Base-by-base conservation (phyloP, 2,329 filamentous ascomycete genomes). In the Alternaria hordeiaustralica region DNA sequence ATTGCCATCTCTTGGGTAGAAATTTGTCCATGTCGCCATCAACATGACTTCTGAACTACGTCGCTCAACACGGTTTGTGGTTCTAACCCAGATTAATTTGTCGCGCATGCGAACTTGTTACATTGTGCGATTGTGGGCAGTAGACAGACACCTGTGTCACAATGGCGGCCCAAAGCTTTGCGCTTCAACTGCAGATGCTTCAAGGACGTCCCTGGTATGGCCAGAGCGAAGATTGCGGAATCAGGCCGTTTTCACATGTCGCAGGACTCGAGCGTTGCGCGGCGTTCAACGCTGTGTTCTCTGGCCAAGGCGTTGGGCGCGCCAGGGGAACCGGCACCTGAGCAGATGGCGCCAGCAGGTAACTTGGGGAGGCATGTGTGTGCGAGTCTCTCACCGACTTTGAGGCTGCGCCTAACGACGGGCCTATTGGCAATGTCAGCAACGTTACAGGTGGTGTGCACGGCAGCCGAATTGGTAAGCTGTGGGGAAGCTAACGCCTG, bases 391-490 rank as follows among this genome's bases (percentile, higher is more conserved):
- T 61, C 45, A 56, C 58, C 58, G 51, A 49, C 51, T 49, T 25
- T 36, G 30, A n/a, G 20, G n/a, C 23, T 18, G 18, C 44, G 18
- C 13, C 45, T 50, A 41, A 15, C 55, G 25, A 28, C 26, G 25
- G 43, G 18, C 30, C 21, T 49, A 44, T 50, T 58, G 43, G 54
- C 33, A 58, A 26, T 58, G 33, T 41, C 12, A 25, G 54, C 46
- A 26, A 12, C 36, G 54, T 61, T 30, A 51, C 59, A 58, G 54
- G 59, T 23, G n/a, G 26, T 21, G 36, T 62, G 47, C 46, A 58
- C 41, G 45, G 28, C 18, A 45, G 55, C 23, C 15, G 23, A 33
- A 57, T 57, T 36, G 58, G 51, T 49, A 61, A 49, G 53, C 28
- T 44, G 58, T 61, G 58, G 58, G 58, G 58, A 43, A 49, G 55